Evolutionary conservation across 2,329 filamentous ascomycete genomes (phyloP).

Genomic region (Falciphora oryzae): DNA sequence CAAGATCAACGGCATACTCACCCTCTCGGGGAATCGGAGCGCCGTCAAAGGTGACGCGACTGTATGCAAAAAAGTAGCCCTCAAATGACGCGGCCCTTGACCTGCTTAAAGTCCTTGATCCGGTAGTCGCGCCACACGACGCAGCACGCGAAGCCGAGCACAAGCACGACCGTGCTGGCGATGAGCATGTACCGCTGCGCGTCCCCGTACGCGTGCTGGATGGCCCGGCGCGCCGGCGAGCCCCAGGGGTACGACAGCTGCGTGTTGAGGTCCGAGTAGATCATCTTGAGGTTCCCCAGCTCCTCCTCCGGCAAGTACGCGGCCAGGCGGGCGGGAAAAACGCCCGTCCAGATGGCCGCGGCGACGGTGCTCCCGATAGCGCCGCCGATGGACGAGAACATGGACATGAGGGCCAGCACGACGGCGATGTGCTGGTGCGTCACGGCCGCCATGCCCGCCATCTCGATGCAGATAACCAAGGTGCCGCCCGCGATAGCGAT

Average conservation of each 20-base stretch:
- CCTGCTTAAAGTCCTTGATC: constrained; percentile 18
- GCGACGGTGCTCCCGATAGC: constrained; percentile 55
- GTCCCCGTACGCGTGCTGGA: constrained; percentile 52
- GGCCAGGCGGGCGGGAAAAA: constrained; percentile 45
- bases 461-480: constrained; percentile 52
- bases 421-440: constrained; percentile 52
- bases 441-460: constrained; percentile 54
- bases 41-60: too few relatives aligned
- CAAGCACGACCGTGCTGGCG: constrained; percentile 33
- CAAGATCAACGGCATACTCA: too few relatives aligned
- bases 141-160: constrained; percentile 15
- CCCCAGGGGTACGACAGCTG: constrained; percentile 49
- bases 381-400: constrained; percentile 53
- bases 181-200: constrained; percentile 43
- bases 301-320: constrained; percentile 42
- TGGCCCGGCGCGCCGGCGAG: constrained; percentile 42
- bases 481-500: constrained; percentile 51
- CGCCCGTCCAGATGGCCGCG: constrained; percentile 54
- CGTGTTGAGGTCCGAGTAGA: constrained; percentile 45
- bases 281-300: constrained; percentile 31
- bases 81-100: constrained; percentile 18
- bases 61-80: neutral
- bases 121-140: constrained; percentile 19
- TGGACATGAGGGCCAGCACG: constrained; percentile 50
- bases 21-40: too few relatives aligned